These are phyloP conservation scores for Kondoa subrosea DNA, from an alignment of 768 basidiomycete species.

Conservation along the genomic window DNA sequence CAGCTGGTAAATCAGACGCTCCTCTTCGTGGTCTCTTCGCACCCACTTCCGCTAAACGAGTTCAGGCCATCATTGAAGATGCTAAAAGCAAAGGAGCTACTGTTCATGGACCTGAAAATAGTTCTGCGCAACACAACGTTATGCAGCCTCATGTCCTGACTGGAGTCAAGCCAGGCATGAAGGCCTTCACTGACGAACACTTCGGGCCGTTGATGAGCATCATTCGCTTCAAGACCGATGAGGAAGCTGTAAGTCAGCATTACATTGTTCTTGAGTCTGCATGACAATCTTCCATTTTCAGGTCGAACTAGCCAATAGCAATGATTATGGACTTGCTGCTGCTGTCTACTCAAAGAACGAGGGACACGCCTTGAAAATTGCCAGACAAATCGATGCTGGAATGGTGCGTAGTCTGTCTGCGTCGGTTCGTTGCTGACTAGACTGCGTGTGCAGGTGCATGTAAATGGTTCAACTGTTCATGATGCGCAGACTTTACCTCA, in stretches of 20 bases:
- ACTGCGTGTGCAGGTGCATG: too few relatives aligned
- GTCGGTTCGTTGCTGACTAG: too few relatives aligned
- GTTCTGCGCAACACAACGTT: neutral
- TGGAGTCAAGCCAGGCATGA: neutral
- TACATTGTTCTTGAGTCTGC: too few relatives aligned
- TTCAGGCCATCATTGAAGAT: neutral
- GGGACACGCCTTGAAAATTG: conserved; percentile 25
- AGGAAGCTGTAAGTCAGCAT: too few relatives aligned
- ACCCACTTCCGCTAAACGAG: neutral
- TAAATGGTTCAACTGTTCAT: conserved; percentile 27
- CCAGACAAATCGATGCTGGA: conserved; percentile 29
- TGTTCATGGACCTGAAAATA: neutral
- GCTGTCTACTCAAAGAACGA: conserved; percentile 30
- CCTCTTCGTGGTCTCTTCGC: neutral
- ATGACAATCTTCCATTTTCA: too few relatives aligned
- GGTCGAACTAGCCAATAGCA: conserved; percentile 31
- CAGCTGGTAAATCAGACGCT: neutral
- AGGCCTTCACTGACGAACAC: neutral
- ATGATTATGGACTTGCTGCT: conserved; percentile 30
- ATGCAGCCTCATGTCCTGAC: neutral
- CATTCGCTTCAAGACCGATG: conserved; percentile 19
- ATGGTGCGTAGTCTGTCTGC: too few relatives aligned
- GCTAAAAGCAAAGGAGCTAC: neutral
- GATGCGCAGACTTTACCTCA: conserved; percentile 31
- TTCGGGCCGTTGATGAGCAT: neutral